These are phyloP conservation scores for Excoecaria cochinchinensis DNA, from an alignment of 345 rosid species.

Conservation along the genomic window DNA sequence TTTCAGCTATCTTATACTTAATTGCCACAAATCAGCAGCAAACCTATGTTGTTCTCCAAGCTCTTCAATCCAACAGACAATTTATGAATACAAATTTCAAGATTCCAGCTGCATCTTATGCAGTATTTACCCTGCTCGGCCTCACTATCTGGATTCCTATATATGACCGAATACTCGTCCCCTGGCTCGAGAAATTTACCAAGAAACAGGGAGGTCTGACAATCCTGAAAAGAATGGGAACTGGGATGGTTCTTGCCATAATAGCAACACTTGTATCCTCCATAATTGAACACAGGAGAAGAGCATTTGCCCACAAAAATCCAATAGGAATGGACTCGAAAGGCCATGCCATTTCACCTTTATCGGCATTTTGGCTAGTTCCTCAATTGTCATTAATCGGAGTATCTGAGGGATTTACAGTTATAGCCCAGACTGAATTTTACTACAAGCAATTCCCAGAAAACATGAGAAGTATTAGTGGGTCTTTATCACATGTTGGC, in stretches of 20 bases:
- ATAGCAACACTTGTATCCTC: slow-evolving; percentile 7
- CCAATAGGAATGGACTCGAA: slow-evolving; percentile 10
- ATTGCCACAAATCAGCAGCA: slow-evolving; percentile 14
- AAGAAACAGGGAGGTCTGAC: slow-evolving; percentile 21
- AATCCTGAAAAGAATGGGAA: slow-evolving; percentile 21
- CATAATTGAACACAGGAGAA: slow-evolving; percentile 14
- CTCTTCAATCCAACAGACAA: slow-evolving; percentile 21
- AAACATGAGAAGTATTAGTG: slow-evolving; percentile 17
- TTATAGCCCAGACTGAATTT: slow-evolving; percentile 5
- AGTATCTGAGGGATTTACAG: slow-evolving; percentile 10
- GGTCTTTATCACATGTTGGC: neutral
- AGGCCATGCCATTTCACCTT: neutral
- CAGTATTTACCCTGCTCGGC: slow-evolving; percentile 15
- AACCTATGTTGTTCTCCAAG: slow-evolving; percentile 18
- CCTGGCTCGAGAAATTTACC: slow-evolving; percentile 5
- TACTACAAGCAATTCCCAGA: slow-evolving; percentile 25
- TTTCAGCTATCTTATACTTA: slow-evolving; percentile 5
- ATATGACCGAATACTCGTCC: slow-evolving; percentile 23
- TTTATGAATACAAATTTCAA: slow-evolving; percentile 9
- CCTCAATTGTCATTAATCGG: slow-evolving; percentile 19
- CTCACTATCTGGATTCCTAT: slow-evolving; percentile 23
- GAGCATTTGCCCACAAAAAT: neutral
- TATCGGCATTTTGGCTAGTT: slow-evolving; percentile 19
- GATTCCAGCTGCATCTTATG: slow-evolving; percentile 22
- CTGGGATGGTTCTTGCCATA: slow-evolving; percentile 7